Base-by-base conservation (phyloP, 495 filamentous ascomycete species). In the Penicillium cinerascens region DNA sequence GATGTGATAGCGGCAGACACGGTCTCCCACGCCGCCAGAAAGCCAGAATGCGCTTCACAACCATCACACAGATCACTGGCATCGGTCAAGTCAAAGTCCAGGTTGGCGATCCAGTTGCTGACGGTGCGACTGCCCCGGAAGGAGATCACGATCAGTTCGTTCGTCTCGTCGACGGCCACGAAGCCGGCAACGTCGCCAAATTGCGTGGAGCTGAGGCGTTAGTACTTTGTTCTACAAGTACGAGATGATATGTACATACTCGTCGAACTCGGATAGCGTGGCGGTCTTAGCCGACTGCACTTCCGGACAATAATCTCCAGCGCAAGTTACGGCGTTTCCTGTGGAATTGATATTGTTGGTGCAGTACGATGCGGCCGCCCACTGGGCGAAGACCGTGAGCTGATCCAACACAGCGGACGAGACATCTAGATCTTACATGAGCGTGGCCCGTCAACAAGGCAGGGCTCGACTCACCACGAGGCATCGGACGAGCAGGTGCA, bases 281-380 rank as follows among this genome's bases (percentile, higher is more conserved):
- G 64, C 76, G 7, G 86, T 81, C 25, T 78, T 63, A 9, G 77
- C 74, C 4, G 77, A 61, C 52, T 83, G 72, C 8, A 90, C 82
- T 0, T 68, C 52, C 1, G 85, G 81, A 63, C 90, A 93, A 49
- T 74, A 76, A n/a, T 67, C 73, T 6, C 68, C 52, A 1, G 65
- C 50, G 65, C 90, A 95, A 11, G 74, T 75, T 17, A 92, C 50
- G 11, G 69, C 68, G 13, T 67, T 63, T n/a, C 66, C 65, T 10
- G 70, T 56, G 6, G 78, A 66, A 39, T 77, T 76, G 44, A 64
- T 39, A 47, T 84, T 76, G 37, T 49, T 72, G 33, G 80, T 73
- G 66, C 89, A 93, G 65, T 88, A 90, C 5, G 83, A 71, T 0
- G 88, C 85, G 0, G 76, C 85, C 1, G 87, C 73, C 65, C 85